Percentiles rank a stretch among this genome's conserved stretches.
Conservation (phyloP, 257 asterid species). For the Solanum megistacrolobum region DNA sequence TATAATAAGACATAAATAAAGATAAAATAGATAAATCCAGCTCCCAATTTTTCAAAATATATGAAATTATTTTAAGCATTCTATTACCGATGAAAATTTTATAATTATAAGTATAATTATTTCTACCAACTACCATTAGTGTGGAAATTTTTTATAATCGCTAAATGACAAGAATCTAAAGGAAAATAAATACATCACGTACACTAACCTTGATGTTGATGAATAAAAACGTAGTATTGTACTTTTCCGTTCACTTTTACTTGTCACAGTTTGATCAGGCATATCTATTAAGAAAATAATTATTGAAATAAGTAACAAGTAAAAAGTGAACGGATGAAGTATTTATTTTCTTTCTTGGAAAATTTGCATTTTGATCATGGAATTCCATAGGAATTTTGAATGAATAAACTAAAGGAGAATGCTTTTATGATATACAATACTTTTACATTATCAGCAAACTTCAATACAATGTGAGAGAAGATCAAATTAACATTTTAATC, state of each 20-base stretch:
- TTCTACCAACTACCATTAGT: not conserved
- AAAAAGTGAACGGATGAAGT: no score
- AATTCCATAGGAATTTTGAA: not conserved
- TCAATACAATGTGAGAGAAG: not conserved
- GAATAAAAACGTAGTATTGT: no score
- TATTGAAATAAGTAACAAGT: no score
- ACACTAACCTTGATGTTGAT: not conserved
- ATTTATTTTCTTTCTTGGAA: not conserved
- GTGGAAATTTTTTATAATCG: not conserved
- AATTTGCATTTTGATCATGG: not conserved
- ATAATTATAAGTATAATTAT: no score
- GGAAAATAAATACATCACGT: no score
- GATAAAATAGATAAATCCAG: not conserved
- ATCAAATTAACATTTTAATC: not conserved
- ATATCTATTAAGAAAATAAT: no score
- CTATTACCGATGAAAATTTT: not conserved
- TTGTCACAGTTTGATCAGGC: no score
- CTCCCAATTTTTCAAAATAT: no score
- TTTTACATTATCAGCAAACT: no score
- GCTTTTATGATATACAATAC: not conserved
- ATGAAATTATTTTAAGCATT: no score
- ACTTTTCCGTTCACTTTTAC: no score
- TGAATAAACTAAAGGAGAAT: not conserved
- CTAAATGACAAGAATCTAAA: not conserved
- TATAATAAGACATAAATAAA: no score